phyloP scores from a whole-genome alignment of 768 basidiomycete species.

The Lentinula edodes region DNA sequence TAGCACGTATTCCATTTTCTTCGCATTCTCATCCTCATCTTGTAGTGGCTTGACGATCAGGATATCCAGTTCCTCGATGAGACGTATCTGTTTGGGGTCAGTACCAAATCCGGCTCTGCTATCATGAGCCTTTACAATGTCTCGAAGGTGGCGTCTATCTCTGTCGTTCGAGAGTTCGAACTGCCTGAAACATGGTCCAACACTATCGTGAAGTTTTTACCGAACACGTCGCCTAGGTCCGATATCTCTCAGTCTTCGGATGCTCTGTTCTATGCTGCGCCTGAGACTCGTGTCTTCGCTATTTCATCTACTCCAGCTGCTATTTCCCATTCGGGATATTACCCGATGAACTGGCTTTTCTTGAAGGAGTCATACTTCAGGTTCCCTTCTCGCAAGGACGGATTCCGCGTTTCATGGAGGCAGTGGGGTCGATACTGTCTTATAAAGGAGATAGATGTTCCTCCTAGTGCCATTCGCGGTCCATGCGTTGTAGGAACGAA shows the following conservation, averaged over 20 bases:
- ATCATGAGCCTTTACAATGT: conserved; percentile 43
- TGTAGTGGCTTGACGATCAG: conserved; percentile 45
- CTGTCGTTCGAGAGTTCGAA: conserved; percentile 47
- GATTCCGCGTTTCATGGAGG: conserved; percentile 43
- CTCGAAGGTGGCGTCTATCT: conserved; percentile 33
- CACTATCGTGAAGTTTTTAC: conserved; percentile 40
- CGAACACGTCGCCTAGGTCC: conserved; percentile 37
- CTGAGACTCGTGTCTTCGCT: conserved; percentile 42
- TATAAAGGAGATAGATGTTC: conserved; percentile 33
- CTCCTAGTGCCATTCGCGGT: conserved; percentile 24
- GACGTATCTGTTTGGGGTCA: conserved; percentile 36
- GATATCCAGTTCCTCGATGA: conserved; percentile 42
- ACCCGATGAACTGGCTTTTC: conserved; percentile 43
- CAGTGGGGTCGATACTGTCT: conserved; percentile 50
- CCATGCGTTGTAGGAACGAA: conserved; percentile 43
- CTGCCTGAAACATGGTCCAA: conserved; percentile 48
- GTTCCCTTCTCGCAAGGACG: conserved; percentile 36
- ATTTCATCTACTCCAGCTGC: conserved; percentile 37
- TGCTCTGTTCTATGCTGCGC: conserved; percentile 55
- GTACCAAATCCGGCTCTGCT: conserved; percentile 29
- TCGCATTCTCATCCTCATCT: conserved; percentile 5
- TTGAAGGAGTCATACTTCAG: conserved; percentile 49
- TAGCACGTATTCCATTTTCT: not conserved
- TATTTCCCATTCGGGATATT: conserved; percentile 23
- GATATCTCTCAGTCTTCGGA: conserved; percentile 30